A percentile compares a stretch with the other conserved stretches of the same genome.
phyloP scores from a whole-genome alignment of 345 rosid genomes.

The Camelina laxa region DNA sequence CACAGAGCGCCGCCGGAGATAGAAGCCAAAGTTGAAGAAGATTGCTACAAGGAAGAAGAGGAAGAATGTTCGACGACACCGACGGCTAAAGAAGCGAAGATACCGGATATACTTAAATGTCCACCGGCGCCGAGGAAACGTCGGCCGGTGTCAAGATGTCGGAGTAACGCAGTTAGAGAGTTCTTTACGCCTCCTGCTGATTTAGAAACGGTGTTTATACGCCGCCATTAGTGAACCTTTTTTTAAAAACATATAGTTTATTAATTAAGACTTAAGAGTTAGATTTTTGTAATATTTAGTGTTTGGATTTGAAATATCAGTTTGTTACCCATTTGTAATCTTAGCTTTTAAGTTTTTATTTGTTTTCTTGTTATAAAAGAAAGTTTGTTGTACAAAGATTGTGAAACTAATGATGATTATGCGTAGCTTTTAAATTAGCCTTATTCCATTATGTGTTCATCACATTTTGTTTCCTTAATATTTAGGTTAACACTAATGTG shows the following conservation, averaged over 20 bases:
- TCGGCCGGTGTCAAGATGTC: slow-evolving; percentile 61
- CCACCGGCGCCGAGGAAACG: slow-evolving; percentile 89
- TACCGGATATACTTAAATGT: slow-evolving; percentile 70
- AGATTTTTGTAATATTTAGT: slow-evolving; percentile 22
- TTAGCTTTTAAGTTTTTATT: not conserved
- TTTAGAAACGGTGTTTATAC: slow-evolving; percentile 77
- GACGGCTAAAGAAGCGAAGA: slow-evolving; percentile 73
- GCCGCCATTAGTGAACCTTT: slow-evolving; percentile 38
- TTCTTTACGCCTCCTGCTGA: slow-evolving; percentile 76
- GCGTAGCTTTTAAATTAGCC: slow-evolving; percentile 9
- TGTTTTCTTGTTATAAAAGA: not conserved
- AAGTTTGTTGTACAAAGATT: slow-evolving; percentile 23
- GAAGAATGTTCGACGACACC: slow-evolving; percentile 72
- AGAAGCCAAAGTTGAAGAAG: slow-evolving; percentile 50
- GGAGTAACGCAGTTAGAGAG: slow-evolving; percentile 61
- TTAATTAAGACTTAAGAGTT: not conserved
- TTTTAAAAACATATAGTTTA: not conserved
- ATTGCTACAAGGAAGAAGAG: slow-evolving; percentile 35
- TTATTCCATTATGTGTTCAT: slow-evolving; percentile 1
- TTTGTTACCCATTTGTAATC: not conserved
- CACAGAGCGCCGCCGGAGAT: slow-evolving; percentile 46
- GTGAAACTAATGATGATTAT: slow-evolving; percentile 28
- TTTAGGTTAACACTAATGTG: slow-evolving; percentile 7
- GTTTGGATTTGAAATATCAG: slow-evolving; percentile 18
- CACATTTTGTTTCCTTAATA: not conserved